These are phyloP conservation scores for Fraxinus excelsior DNA, from an alignment of 257 asterid genomes.

Conservation along the genomic window DNA sequence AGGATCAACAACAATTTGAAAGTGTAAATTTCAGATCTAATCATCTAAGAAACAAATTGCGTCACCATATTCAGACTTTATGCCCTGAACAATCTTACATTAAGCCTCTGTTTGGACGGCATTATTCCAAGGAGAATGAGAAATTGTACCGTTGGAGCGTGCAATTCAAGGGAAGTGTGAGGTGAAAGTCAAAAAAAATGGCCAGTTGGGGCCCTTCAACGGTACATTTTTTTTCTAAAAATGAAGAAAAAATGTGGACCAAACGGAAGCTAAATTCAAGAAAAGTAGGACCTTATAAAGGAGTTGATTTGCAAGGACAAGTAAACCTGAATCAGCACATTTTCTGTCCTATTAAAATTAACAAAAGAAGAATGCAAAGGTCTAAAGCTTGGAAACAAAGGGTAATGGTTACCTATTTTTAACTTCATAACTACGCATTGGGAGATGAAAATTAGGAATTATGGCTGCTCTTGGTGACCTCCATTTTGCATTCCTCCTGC, in stretches of 20 bases:
- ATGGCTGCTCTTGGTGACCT: slow-evolving; percentile 25
- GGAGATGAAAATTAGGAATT: slow-evolving; percentile 50
- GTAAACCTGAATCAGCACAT: background rate
- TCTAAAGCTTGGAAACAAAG: background rate
- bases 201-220: too few species aligned
- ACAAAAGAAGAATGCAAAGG: background rate
- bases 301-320: background rate
- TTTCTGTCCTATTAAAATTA: background rate
- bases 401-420: slow-evolving; percentile 40
- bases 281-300: background rate
- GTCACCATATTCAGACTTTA: background rate
- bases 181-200: too few species aligned
- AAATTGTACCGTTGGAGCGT: too few species aligned
- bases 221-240: too few species aligned
- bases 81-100: background rate
- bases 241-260: too few species aligned
- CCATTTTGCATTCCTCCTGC: background rate
- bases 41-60: background rate
- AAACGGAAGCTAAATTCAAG: too few species aligned
- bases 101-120: too few species aligned
- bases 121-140: too few species aligned
- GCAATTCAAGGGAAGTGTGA: too few species aligned
- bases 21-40: too few species aligned
- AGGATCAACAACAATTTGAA: background rate
- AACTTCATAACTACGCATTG: slow-evolving; percentile 57